Conservation (phyloP, 2,329 filamentous ascomycete genomes). For the Exophiala sp. region DNA sequence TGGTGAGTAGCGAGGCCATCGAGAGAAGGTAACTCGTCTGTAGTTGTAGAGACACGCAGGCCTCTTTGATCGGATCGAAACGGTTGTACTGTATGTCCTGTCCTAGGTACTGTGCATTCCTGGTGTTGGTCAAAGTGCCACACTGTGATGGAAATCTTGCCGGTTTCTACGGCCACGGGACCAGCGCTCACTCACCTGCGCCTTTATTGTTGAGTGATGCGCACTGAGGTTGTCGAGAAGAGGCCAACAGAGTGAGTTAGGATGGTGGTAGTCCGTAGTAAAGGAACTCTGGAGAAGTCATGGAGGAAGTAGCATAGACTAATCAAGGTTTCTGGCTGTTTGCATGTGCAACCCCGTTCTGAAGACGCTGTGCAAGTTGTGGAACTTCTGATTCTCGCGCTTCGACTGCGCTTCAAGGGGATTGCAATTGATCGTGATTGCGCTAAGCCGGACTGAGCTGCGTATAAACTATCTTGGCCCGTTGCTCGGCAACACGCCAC, state of each 20-base stretch:
- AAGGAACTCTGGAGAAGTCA: neutral
- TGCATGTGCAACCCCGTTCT: neutral
- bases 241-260: neutral
- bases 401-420: neutral
- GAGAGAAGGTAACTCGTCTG: neutral
- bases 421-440: neutral
- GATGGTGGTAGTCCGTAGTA: neutral
- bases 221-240: too few relatives aligned
- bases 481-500: neutral
- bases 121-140: constrained; percentile 22
- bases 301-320: neutral
- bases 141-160: constrained; percentile 2
- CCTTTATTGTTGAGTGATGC: too few relatives aligned
- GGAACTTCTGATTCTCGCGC: neutral
- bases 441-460: neutral
- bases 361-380: neutral
- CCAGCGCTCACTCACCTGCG: constrained; percentile 3
- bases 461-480: neutral
- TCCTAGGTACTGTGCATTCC: constrained; percentile 10
- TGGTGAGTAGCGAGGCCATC: constrained; percentile 69
- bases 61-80: neutral
- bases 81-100: neutral
- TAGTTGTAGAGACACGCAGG: neutral
- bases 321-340: neutral
- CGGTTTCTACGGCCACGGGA: constrained; percentile 14